phyloP scores from a whole-genome alignment of 1,284 basidiomycete genomes.

The Schizopora paradoxa region DNA sequence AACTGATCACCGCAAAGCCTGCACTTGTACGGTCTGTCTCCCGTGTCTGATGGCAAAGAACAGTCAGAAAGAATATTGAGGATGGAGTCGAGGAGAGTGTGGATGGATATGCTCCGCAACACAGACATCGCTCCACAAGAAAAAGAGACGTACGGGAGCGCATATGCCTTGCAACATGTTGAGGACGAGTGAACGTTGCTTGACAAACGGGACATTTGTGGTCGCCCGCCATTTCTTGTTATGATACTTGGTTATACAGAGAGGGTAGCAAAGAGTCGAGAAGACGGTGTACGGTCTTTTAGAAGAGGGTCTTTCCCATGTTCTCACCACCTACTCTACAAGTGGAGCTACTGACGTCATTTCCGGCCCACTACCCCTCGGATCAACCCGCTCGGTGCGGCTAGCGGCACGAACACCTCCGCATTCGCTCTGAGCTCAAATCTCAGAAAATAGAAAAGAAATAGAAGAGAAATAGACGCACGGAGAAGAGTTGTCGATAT shows the following conservation, averaged over 20 bases:
- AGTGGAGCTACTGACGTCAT: conserved; percentile 15
- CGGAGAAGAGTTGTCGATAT: conserved; percentile 48
- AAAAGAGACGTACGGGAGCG: conserved; percentile 65
- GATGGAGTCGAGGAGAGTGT: conserved; percentile 13
- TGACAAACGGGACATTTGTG: conserved; percentile 79
- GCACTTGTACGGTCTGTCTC: conserved; percentile 87
- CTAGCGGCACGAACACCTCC: conserved; percentile 76
- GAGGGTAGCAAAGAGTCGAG: conserved; percentile 4
- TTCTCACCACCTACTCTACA: not conserved
- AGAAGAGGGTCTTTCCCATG: not conserved
- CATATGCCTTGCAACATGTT: conserved; percentile 88
- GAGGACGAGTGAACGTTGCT: conserved; percentile 83
- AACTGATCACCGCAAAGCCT: conserved; percentile 87
- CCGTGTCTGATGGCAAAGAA: conserved; percentile 61
- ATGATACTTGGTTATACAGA: not conserved
- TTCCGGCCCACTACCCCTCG: conserved; percentile 38
- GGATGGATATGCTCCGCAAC: conserved; percentile 13
- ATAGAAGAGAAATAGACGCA: conserved; percentile 24
- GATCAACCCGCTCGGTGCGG: conserved; percentile 59
- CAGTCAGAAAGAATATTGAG: conserved; percentile 17
- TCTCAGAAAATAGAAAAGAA: conserved; percentile 15
- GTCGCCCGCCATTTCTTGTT: conserved; percentile 53
- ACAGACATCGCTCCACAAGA: conserved; percentile 12
- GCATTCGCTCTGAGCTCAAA: conserved; percentile 50
- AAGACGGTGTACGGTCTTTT: no score